A percentile compares a stretch with the other conserved stretches of the same genome.
Evolutionary conservation across 2,329 filamentous ascomycete genomes (phyloP).

Genomic region (Colletotrichum siamense): DNA sequence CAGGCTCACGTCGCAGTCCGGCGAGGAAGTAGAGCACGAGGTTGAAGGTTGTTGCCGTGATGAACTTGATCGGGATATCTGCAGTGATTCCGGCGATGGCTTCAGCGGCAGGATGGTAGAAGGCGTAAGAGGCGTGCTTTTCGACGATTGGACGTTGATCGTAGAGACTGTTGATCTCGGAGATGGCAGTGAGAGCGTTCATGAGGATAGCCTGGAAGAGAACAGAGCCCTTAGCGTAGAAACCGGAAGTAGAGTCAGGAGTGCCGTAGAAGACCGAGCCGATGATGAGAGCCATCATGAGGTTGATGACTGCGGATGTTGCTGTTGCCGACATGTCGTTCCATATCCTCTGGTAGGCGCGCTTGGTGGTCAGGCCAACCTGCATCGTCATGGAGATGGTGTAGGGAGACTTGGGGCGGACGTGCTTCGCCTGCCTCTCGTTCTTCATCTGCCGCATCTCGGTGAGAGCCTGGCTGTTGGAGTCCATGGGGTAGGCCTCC

Average conservation of each 20-base stretch:
- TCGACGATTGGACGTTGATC: slow-evolving; percentile 52
- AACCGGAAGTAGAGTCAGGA: slow-evolving; percentile 53
- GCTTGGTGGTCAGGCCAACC: slow-evolving; percentile 53
- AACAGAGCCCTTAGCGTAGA: slow-evolving; percentile 60
- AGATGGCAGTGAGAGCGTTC: slow-evolving; percentile 62
- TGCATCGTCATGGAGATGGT: slow-evolving; percentile 62
- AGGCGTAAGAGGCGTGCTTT: slow-evolving; percentile 54
- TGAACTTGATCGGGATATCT: slow-evolving; percentile 65
- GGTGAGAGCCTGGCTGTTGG: slow-evolving; percentile 41
- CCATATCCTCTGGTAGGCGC: slow-evolving; percentile 58
- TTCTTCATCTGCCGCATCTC: slow-evolving; percentile 54
- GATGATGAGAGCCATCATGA: slow-evolving; percentile 65
- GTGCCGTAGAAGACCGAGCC: slow-evolving; percentile 65
- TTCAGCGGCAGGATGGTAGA: slow-evolving; percentile 58
- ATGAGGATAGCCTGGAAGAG: slow-evolving; percentile 67
- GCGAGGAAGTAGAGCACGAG: slow-evolving; percentile 64
- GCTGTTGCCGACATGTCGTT: slow-evolving; percentile 55
- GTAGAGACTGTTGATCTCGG: slow-evolving; percentile 55
- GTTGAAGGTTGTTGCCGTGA: slow-evolving; percentile 56
- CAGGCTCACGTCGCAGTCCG: slow-evolving; percentile 60
- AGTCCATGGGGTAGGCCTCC: slow-evolving; percentile 46
- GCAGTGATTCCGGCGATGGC: slow-evolving; percentile 58
- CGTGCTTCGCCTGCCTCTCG: slow-evolving; percentile 56
- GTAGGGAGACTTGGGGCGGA: slow-evolving; percentile 61
- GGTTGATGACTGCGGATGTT: slow-evolving; percentile 50